Conservation (phyloP, 164 flowering plant species). For the Tetracentron sinense region DNA sequence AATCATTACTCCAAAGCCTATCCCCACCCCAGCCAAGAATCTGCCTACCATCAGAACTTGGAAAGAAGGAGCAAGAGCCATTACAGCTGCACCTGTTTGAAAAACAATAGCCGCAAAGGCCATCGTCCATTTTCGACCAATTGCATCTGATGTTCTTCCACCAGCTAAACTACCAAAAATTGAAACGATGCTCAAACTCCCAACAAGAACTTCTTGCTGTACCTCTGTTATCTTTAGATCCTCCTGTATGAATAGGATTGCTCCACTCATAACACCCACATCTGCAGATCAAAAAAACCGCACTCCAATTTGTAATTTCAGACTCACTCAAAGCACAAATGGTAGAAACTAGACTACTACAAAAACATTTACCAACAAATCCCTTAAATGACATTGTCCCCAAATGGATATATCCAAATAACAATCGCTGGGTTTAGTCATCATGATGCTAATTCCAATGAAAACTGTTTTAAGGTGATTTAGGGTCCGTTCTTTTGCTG, state of each 20-base stretch:
- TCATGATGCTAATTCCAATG: too few relatives aligned
- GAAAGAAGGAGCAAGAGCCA: slow-evolving; percentile 78
- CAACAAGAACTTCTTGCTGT: slow-evolving; percentile 81
- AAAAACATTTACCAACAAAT: neutral
- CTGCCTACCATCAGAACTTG: slow-evolving; percentile 67
- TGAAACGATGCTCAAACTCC: slow-evolving; percentile 70
- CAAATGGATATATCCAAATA: neutral
- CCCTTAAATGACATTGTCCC: neutral
- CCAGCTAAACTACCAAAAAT: slow-evolving; percentile 89
- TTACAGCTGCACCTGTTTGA: slow-evolving; percentile 69
- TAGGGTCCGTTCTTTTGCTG: too few relatives aligned
- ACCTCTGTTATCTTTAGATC: slow-evolving; percentile 81
- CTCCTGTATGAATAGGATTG: slow-evolving; percentile 78
- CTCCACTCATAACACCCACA: slow-evolving; percentile 98
- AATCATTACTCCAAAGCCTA: slow-evolving; percentile 83
- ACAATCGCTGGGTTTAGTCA: too few relatives aligned
- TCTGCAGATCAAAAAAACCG: slow-evolving; percentile 42
- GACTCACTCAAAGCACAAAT: neutral
- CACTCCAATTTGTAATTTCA: neutral
- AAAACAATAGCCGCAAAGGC: slow-evolving; percentile 76
- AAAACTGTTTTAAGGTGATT: too few relatives aligned
- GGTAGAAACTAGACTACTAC: neutral
- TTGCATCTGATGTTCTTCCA: slow-evolving; percentile 75
- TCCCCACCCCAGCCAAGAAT: slow-evolving; percentile 77
- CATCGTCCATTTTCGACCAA: slow-evolving; percentile 97